A percentile compares a stretch with the other conserved stretches of the same genome.
Evolutionary conservation across 345 rosid species (phyloP).

Genomic region (Pugionium dolabratum): DNA sequence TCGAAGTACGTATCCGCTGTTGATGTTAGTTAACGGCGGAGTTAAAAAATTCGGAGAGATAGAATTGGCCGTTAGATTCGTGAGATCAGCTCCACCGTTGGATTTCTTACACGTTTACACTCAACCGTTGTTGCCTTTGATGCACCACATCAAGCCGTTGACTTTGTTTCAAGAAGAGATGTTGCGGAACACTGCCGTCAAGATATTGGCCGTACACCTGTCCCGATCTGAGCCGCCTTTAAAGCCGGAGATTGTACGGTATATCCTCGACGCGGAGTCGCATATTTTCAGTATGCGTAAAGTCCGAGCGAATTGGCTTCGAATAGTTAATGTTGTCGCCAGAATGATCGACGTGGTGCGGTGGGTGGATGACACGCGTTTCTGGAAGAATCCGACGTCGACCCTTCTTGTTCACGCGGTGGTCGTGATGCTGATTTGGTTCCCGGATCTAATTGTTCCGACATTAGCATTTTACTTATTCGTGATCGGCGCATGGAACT

Average conservation of each 20-base stretch:
- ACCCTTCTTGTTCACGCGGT: constrained; percentile 74
- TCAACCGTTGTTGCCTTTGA: constrained; percentile 71
- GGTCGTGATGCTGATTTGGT: constrained; percentile 76
- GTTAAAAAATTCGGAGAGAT: constrained; percentile 75
- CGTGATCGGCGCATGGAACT: constrained; percentile 77
- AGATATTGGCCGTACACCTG: constrained; percentile 60
- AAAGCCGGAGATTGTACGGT: constrained; percentile 59
- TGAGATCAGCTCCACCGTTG: constrained; percentile 59
- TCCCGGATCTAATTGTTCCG: constrained; percentile 76
- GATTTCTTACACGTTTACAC: constrained; percentile 86
- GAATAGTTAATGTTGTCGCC: constrained; percentile 66
- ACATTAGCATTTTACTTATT: constrained; percentile 71
- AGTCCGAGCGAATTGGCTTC: constrained; percentile 74
- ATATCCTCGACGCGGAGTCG: constrained; percentile 72
- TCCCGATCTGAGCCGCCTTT: constrained; percentile 82
- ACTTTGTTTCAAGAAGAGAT: constrained; percentile 47
- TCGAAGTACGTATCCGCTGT: constrained; percentile 59
- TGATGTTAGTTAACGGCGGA: constrained; percentile 55
- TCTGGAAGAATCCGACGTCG: constrained; percentile 74
- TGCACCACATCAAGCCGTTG: constrained; percentile 78
- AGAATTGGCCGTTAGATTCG: constrained; percentile 69
- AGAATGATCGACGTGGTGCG: constrained; percentile 58
- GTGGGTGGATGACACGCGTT: constrained; percentile 80
- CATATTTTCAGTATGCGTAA: constrained; percentile 77
- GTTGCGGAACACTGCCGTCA: constrained; percentile 53